Evolutionary conservation across 306 rosid genomes (phyloP).

Genomic region (Cicer yamashitae): DNA sequence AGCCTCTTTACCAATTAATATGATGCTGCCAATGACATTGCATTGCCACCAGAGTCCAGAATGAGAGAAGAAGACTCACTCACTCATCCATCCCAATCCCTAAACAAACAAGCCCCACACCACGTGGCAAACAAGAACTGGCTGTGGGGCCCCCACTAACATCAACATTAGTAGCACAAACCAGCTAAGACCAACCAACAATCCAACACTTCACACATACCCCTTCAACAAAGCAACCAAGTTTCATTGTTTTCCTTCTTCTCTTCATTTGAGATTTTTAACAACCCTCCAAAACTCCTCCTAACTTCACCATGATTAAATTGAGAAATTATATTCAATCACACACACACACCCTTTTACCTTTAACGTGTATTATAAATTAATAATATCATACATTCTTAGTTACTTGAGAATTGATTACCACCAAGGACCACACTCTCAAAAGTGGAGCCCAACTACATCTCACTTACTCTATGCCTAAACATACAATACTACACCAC

Average conservation of each 20-base stretch:
- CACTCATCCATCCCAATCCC: neutral
- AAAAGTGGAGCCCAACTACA: conserved; percentile 30
- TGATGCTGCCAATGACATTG: conserved; percentile 11
- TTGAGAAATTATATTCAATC: neutral
- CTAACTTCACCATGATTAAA: neutral
- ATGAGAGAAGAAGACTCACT: conserved; percentile 24
- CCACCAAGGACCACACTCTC: conserved; percentile 35
- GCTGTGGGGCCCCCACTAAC: conserved; percentile 28
- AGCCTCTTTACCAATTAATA: conserved; percentile 30
- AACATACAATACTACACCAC: no score
- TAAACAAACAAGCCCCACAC: conserved; percentile 33
- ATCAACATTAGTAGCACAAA: conserved; percentile 39
- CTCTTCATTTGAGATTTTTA: neutral
- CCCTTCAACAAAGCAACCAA: neutral
- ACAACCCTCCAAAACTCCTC: neutral
- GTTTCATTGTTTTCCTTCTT: neutral
- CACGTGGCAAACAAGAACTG: conserved; percentile 46
- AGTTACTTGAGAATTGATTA: neutral
- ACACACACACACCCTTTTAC: neutral
- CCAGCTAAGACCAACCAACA: conserved; percentile 5
- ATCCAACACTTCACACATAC: neutral
- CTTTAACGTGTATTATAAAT: no score
- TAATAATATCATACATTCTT: neutral
- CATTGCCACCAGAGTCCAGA: conserved; percentile 28
- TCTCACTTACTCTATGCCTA: neutral